phyloP scores from a whole-genome alignment of 805 yeast genomes.

The Barnettozyma siamensis region DNA sequence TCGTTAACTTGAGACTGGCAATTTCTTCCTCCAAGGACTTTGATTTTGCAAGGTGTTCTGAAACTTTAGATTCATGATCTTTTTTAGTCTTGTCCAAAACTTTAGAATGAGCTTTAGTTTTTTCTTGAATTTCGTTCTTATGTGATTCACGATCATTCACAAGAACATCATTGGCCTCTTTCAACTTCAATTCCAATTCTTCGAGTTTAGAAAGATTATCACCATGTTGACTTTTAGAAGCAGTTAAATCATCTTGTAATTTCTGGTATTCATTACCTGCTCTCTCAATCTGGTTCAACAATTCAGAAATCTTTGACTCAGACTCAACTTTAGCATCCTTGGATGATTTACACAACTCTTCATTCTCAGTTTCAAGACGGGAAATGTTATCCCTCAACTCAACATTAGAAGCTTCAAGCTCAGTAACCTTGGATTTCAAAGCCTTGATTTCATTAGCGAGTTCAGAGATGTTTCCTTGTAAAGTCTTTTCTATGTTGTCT shows the following conservation, averaged over 20 bases:
- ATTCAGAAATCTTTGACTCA: not conserved
- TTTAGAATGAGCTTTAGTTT: not conserved
- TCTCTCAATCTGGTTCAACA: conserved; percentile 7
- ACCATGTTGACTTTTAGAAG: conserved; percentile 2
- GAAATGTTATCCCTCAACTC: conserved; percentile 10
- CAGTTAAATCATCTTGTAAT: conserved; percentile 11
- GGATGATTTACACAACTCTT: conserved; percentile 1
- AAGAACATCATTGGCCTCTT: conserved; percentile 3
- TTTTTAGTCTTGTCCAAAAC: not conserved
- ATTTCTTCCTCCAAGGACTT: not conserved
- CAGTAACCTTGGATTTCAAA: conserved; percentile 12
- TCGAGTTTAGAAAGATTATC: conserved; percentile 9
- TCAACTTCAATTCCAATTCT: conserved; percentile 10
- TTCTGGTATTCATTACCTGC: conserved; percentile 3
- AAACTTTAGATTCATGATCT: not conserved
- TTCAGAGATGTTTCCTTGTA: conserved; percentile 10
- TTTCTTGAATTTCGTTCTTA: conserved; percentile 7
- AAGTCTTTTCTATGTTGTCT: conserved; percentile 13
- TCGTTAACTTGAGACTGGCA: not conserved
- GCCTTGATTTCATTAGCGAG: conserved; percentile 12
- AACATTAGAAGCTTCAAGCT: conserved; percentile 9
- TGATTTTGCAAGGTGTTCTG: not conserved
- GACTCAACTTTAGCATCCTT: not conserved
- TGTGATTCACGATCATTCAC: conserved; percentile 7
- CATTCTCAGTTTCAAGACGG: conserved; percentile 9